Percentiles rank a stretch among this genome's conserved stretches.
Evolutionary conservation across 148 eudicot species (phyloP).

Genomic region (Fagopyrum tataricum): DNA sequence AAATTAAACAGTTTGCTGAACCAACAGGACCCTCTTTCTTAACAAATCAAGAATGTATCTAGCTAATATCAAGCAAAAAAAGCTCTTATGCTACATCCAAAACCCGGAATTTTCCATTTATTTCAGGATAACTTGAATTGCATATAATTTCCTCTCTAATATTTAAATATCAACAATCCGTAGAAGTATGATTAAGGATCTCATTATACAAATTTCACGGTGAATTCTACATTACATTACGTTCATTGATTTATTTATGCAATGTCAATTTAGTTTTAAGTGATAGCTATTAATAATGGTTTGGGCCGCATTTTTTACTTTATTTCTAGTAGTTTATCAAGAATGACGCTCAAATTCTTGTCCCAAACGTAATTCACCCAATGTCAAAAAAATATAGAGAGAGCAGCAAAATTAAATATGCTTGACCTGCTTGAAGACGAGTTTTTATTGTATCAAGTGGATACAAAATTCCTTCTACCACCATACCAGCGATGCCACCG

Average conservation of each 20-base stretch:
- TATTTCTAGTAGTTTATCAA: neutral
- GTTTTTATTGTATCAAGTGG: conserved; percentile 92
- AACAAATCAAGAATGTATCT: neutral
- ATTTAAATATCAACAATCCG: no score
- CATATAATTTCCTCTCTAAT: no score
- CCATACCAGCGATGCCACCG: conserved; percentile 81
- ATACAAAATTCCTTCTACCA: conserved; percentile 68
- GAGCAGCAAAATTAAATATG: neutral
- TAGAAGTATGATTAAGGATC: no score
- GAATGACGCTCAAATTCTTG: neutral
- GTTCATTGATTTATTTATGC: neutral
- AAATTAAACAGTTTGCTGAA: neutral
- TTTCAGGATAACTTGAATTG: no score
- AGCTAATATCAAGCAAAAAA: no score
- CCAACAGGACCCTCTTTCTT: neutral
- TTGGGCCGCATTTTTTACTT: neutral
- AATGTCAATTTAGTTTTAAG: neutral
- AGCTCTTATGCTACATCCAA: no score
- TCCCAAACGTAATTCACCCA: neutral
- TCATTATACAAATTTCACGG: no score
- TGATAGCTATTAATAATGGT: neutral
- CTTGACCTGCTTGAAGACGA: conserved; percentile 74
- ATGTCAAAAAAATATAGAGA: neutral
- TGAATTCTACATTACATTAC: neutral
- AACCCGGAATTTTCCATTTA: no score